phyloP scores from a whole-genome alignment of 2,329 filamentous ascomycete genomes.

The Botrytis deweyae region DNA sequence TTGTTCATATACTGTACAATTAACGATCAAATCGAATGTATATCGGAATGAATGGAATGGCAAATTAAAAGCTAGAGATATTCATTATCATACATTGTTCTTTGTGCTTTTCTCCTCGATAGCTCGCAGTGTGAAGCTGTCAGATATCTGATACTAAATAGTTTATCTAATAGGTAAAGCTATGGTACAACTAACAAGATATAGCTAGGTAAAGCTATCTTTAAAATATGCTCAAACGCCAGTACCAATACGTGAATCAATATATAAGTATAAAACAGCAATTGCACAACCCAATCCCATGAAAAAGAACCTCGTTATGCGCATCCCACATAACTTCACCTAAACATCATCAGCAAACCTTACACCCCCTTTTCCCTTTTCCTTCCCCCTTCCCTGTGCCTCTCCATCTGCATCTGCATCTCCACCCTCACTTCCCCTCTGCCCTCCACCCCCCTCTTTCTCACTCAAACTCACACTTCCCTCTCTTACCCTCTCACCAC shows the following conservation, averaged over 20 bases:
- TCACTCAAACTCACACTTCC: neutral
- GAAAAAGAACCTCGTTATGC: neutral
- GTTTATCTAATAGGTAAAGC: neutral
- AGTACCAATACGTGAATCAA: too few species aligned
- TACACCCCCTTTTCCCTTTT: slow-evolving; percentile 6
- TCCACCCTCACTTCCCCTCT: neutral
- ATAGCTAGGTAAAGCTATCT: neutral
- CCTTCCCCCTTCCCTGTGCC: neutral
- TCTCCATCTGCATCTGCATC: neutral
- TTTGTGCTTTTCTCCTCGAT: neutral
- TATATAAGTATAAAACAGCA: neutral
- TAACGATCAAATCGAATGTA: slow-evolving; percentile 11
- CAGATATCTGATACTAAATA: neutral
- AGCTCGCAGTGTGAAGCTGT: neutral
- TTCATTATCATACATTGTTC: neutral
- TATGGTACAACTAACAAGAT: neutral
- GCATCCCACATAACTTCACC: neutral
- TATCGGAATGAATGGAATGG: neutral
- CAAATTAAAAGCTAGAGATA: neutral
- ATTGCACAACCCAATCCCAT: too few species aligned
- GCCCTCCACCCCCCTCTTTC: neutral
- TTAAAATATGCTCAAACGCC: neutral
- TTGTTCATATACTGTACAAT: slow-evolving; percentile 14
- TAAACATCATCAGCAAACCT: slow-evolving; percentile 16
- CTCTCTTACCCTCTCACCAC: neutral